Evolutionary conservation across 2,329 filamentous ascomycete species (phyloP).

Genomic region (Monosporascus ibericus): DNA sequence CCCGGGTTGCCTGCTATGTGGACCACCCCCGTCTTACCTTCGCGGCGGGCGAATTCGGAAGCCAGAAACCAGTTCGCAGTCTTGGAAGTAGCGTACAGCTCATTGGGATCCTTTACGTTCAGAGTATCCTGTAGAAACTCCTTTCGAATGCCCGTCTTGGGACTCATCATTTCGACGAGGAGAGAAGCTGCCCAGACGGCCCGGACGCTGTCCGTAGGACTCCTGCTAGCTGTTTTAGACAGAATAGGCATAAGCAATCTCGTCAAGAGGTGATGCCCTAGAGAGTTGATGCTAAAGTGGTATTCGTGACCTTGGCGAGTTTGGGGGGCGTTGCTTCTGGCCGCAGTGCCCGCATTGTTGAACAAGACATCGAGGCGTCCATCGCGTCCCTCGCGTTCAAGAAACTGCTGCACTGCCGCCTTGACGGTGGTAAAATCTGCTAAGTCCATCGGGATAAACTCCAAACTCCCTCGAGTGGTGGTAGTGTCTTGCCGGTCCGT

Average conservation of each 20-base stretch:
- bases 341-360: too few relatives aligned
- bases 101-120: slow-evolving; percentile 3
- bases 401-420: too few relatives aligned
- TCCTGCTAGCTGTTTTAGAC: slow-evolving; percentile 7
- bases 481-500: too few relatives aligned
- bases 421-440: too few relatives aligned
- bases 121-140: slow-evolving; percentile 7
- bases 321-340: too few relatives aligned
- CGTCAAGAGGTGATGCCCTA: slow-evolving; percentile 12
- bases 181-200: slow-evolving; percentile 16
- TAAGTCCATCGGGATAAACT: too few relatives aligned
- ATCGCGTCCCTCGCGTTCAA: too few relatives aligned
- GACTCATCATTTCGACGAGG: slow-evolving; percentile 14
- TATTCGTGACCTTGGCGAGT: slow-evolving; percentile 14
- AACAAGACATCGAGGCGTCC: too few relatives aligned
- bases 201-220: slow-evolving; percentile 9
- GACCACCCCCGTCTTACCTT: slow-evolving; percentile 7
- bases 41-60: slow-evolving; percentile 15
- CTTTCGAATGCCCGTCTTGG: slow-evolving; percentile 10
- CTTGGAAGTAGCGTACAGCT: slow-evolving; percentile 16
- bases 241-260: slow-evolving; percentile 13
- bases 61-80: slow-evolving; percentile 15
- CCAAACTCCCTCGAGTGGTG: too few relatives aligned
- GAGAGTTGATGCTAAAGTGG: slow-evolving; percentile 14
- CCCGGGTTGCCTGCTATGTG: slow-evolving; percentile 13